Base-by-base conservation (phyloP, 768 basidiomycete genomes). In the Tulasnella sp. region DNA sequence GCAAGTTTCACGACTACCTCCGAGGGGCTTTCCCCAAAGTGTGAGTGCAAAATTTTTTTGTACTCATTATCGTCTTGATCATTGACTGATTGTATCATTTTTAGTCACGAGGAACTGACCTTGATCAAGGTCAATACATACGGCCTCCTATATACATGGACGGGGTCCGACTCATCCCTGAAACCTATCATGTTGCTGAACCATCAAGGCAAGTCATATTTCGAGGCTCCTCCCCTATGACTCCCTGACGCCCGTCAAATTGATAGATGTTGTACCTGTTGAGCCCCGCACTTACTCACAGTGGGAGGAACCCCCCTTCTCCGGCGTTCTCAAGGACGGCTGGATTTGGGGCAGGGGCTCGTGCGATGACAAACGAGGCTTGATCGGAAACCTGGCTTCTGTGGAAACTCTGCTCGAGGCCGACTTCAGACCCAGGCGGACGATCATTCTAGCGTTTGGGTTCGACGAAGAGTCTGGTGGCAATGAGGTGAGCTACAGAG, bases 381-480 rank as follows among this genome's bases (percentile, higher is more conserved):
- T 86, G 48, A 80, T 86, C 57, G 78, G 78, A n/a, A 79, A 79
- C 65, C 71, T 84, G 4, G 41, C 44, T 9, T 12, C 85, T 12
- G 70, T 87, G 38, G 86, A 90, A 68, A 76, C 77, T 2, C 73
- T 92, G 22, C 65, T 89, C 5, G 71, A 72, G n/a, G 74, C 78
- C 10, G 79, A 76, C 2, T 90, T 82, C 70, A 67, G 76, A 54
- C 89, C 90, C 17, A 74, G 73, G 2, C 75, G 87, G 49, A 80
- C 77, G 0, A 69, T 84, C 21, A 78, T 84, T 1, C 73, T 84
- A 60, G 74, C 82, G 2, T 84, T 79, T 62, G 83, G 88, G 1
- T 89, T 87, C 62, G 87, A 89, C 63, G 88, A 89, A 68, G 87
- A 88, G 72, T 73, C 78, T 57, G 73, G 75, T 57, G 82, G 82